A percentile compares a stretch with the other conserved stretches of the same genome.
Evolutionary conservation across 768 basidiomycete genomes (phyloP).

Genomic region (Tylopilus sp.): DNA sequence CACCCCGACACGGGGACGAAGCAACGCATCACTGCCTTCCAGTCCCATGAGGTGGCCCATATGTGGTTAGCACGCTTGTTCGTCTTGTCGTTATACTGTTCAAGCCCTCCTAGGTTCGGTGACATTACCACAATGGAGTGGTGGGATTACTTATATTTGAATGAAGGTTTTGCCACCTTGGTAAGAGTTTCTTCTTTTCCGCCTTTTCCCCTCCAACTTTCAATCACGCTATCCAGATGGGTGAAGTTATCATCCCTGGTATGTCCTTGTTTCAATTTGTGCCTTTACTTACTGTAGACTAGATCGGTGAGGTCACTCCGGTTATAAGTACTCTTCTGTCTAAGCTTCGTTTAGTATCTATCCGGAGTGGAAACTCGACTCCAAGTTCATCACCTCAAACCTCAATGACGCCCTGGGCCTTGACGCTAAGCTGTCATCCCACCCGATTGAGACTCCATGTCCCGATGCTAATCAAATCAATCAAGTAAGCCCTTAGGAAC

Average conservation of each 20-base stretch:
- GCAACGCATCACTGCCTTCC: conserved; percentile 73
- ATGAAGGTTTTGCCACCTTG: conserved; percentile 88
- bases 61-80: conserved; percentile 53
- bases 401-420: conserved; percentile 73
- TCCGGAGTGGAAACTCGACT: conserved; percentile 85
- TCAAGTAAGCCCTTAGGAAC: conserved; percentile 40
- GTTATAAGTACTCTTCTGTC: neutral
- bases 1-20: conserved; percentile 68
- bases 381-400: conserved; percentile 76
- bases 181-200: conserved; percentile 37
- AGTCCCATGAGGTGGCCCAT: conserved; percentile 85
- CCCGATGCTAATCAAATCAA: conserved; percentile 84
- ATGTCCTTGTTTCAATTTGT: conserved; percentile 36
- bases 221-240: conserved; percentile 51
- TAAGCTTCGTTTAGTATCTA: conserved; percentile 46
- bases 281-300: conserved; percentile 11
- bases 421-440: conserved; percentile 84
- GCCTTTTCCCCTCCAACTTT: neutral
- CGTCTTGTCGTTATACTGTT: neutral
- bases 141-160: conserved; percentile 85
- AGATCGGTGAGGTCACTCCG: conserved; percentile 48
- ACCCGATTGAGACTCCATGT: conserved; percentile 90
- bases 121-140: conserved; percentile 93
- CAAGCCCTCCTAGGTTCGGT: conserved; percentile 60
- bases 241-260: conserved; percentile 82